Conservation (phyloP, 768 basidiomycete species). For the Pleurotus tuber-regium region DNA sequence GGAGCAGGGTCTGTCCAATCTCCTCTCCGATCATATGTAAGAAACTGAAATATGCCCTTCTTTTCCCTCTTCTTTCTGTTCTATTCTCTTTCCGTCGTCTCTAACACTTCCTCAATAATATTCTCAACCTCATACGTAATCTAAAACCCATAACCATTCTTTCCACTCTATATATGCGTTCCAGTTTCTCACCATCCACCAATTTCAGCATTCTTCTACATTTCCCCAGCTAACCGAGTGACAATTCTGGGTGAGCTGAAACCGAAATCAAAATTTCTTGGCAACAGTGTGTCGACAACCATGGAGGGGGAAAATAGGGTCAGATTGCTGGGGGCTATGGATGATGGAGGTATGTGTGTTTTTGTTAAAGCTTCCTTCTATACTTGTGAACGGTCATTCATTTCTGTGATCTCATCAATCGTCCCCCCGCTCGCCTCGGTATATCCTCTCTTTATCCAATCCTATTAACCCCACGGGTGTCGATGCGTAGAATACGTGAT, state of each 20-base stretch:
- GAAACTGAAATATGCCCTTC: background rate
- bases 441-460: background rate
- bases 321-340: conserved; percentile 74
- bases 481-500: conserved; percentile 68
- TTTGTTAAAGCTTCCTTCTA: conserved; percentile 4
- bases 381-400: conserved; percentile 9
- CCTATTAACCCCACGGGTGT: background rate
- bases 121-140: too few relatives aligned
- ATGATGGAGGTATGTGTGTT: conserved; percentile 73
- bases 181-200: conserved; percentile 96
- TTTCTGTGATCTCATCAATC: background rate
- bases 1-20: conserved; percentile 78
- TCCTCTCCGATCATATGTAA: background rate
- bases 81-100: conserved; percentile 54
- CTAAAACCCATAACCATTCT: too few relatives aligned
- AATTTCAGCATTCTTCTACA: conserved; percentile 93
- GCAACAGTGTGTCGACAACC: conserved; percentile 92
- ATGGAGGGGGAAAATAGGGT: conserved; percentile 98
- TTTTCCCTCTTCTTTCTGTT: background rate
- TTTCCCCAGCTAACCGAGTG: conserved; percentile 86
- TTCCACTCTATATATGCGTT: too few relatives aligned
- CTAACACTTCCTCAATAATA: conserved; percentile 94
- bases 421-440: conserved; percentile 4
- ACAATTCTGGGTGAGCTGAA: conserved; percentile 89
- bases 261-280: conserved; percentile 95